Base-by-base conservation (phyloP, 257 asterid genomes). In the Solanum corneliomulleri region DNA sequence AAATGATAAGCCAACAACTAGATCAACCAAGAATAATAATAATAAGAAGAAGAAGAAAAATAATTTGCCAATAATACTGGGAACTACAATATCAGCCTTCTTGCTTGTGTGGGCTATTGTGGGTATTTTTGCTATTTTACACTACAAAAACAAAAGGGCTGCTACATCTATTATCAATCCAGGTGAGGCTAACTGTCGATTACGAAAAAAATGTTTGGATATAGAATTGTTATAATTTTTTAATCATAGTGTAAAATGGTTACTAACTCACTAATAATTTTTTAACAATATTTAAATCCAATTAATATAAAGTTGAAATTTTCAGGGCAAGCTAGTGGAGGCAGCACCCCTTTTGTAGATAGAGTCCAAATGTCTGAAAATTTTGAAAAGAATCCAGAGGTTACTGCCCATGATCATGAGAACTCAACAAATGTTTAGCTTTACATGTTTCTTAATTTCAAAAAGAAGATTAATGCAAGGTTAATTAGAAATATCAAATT, bases 11-110 rank as follows among this genome's bases (percentile, higher is more conserved):
- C 76, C 91, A 33, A 12, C 74, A 45, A 58, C 13, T 82, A 71
- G 86, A 42, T 76, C 84, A 2, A 52, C 62, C 4, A 23, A 20
- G 7, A 16, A 18, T 8, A 45, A 87, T 1, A 83, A 74, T 5
- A 87, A 25, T 0, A 82, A 21, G 37, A 86, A 86, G 83, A 92
- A 86, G 82, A 91, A 62, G 11, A 90, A 72, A 58, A 87, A 23
- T 84, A 85, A 78, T 47, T 4, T 88, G 74, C 91, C 92, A 11
- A 23, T 92, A 1, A 88, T 93, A 82, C 86, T 94, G 11, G 94
- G 94, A 35, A 80, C 75, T 58, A 82, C 87, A 5, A 86, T 92
- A 45, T 91, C 90, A 20, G n/a, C 64, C 39, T 89, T 86, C 86
- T 56, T 91, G 41, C 69, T 89, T 14, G 29, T 90, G 18, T 91